Evolutionary conservation across 1,139 yeast genomes (phyloP).

Genomic region (Pichia sp.): DNA sequence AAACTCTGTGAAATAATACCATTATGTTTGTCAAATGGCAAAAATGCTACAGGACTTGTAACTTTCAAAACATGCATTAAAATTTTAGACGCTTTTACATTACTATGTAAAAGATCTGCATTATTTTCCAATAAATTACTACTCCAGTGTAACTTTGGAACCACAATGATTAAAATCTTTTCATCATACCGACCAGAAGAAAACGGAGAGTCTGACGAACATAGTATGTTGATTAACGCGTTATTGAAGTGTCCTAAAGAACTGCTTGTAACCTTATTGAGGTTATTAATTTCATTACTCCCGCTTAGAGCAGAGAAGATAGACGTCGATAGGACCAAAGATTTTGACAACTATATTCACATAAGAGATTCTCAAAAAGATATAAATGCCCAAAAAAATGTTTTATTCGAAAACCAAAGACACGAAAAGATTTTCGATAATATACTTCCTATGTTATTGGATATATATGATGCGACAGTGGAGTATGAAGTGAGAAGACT

Average conservation of each 20-base stretch:
- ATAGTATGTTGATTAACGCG: constrained; percentile 47
- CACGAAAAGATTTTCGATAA: constrained; percentile 14
- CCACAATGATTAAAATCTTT: constrained; percentile 37
- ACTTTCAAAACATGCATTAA: constrained; percentile 29
- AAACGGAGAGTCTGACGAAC: too few relatives aligned
- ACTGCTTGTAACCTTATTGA: constrained; percentile 45
- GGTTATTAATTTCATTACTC: constrained; percentile 48
- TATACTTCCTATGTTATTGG: constrained; percentile 57
- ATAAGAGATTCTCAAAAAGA: constrained; percentile 26
- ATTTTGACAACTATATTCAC: constrained; percentile 11
- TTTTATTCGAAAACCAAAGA: not conserved
- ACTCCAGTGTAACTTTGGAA: constrained; percentile 33
- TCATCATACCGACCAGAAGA: constrained; percentile 1
- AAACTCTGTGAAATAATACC: constrained; percentile 25
- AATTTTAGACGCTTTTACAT: constrained; percentile 36
- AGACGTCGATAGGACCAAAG: constrained; percentile 2
- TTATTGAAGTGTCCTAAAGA: constrained; percentile 72
- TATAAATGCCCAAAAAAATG: constrained; percentile 20
- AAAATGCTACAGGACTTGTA: constrained; percentile 17
- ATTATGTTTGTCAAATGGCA: constrained; percentile 18
- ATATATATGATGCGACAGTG: constrained; percentile 69
- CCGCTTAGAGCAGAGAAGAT: constrained; percentile 30
- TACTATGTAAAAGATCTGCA: constrained; percentile 33
- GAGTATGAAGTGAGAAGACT: constrained; percentile 58
- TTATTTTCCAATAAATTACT: constrained; percentile 35